Evolutionary conservation across 129 eudicot species (phyloP).

Genomic region (Pseudognaphalium luteoalbum): DNA sequence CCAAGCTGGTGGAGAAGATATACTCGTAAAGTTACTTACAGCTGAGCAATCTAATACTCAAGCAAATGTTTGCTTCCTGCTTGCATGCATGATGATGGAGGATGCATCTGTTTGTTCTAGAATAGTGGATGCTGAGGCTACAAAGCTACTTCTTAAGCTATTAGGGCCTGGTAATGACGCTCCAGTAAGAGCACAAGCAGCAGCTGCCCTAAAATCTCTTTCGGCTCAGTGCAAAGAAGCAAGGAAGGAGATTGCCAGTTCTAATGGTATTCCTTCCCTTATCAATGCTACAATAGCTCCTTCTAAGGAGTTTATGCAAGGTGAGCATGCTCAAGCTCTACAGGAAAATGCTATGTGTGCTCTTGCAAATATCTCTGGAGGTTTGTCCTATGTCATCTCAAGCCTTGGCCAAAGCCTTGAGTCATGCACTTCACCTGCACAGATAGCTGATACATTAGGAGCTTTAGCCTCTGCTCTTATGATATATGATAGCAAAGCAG

Average conservation of each 20-base stretch:
- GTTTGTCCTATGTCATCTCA: slow-evolving; percentile 91
- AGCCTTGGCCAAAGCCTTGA: slow-evolving; percentile 99
- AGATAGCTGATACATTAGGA: slow-evolving; percentile 91
- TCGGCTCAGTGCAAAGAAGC: slow-evolving; percentile 98
- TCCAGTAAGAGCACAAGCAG: slow-evolving; percentile 95
- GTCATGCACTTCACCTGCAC: slow-evolving; percentile 91
- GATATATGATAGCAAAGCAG: slow-evolving; percentile 95
- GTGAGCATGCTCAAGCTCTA: slow-evolving; percentile 96
- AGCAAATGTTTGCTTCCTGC: slow-evolving; percentile 89
- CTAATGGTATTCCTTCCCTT: slow-evolving; percentile 85
- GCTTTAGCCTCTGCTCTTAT: slow-evolving; percentile 99
- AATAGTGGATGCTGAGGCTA: slow-evolving; percentile 73
- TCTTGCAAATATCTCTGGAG: slow-evolving; percentile 98
- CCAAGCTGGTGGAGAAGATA: slow-evolving; percentile 87
- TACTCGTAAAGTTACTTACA: slow-evolving; percentile 76
- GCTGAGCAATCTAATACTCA: slow-evolving; percentile 76
- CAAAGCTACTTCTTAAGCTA: slow-evolving; percentile 82
- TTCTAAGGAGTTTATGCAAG: slow-evolving; percentile 99
- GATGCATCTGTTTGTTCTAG: slow-evolving; percentile 84
- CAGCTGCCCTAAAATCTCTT: slow-evolving; percentile 89
- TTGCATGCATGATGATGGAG: slow-evolving; percentile 92
- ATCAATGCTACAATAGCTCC: slow-evolving; percentile 99
- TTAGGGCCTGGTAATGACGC: slow-evolving; percentile 93
- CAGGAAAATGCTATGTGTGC: slow-evolving; percentile 99
- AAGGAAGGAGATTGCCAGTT: slow-evolving; percentile 75